phyloP scores from a whole-genome alignment of 805 yeast genomes.

The Cyberlindnera xishuangbannaensis region DNA sequence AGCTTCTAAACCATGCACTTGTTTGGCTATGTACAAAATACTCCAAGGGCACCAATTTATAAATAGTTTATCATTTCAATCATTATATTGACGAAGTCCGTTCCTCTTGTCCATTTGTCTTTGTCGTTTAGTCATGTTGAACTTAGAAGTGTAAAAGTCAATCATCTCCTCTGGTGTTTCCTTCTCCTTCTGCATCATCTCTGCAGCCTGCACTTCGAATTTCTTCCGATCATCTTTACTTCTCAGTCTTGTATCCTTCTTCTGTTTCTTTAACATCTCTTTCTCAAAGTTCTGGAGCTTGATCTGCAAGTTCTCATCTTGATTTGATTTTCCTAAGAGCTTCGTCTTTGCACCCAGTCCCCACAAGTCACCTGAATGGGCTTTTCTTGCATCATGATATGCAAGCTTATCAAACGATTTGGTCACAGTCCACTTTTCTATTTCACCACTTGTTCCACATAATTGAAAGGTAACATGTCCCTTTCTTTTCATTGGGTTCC shows the following conservation, averaged over 20 bases:
- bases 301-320: slow-evolving; percentile 23
- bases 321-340: slow-evolving; percentile 31
- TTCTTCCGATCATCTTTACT: slow-evolving; percentile 15
- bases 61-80: slow-evolving; percentile 3
- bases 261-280: slow-evolving; percentile 19
- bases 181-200: slow-evolving; percentile 10
- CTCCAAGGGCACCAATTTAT: too few relatives aligned
- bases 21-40: too few relatives aligned
- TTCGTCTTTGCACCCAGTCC: slow-evolving; percentile 58
- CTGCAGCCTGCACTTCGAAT: slow-evolving; percentile 11
- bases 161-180: slow-evolving; percentile 21
- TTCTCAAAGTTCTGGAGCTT: slow-evolving; percentile 31
- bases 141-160: slow-evolving; percentile 20
- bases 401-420: slow-evolving; percentile 66
- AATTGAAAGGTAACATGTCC: slow-evolving; percentile 77
- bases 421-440: slow-evolving; percentile 87
- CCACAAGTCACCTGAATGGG: slow-evolving; percentile 85
- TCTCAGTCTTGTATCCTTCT: slow-evolving; percentile 13
- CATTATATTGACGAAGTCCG: slow-evolving; percentile 6
- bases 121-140: slow-evolving; percentile 23
- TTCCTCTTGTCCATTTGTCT: slow-evolving; percentile 22
- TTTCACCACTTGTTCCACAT: slow-evolving; percentile 71
- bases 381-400: slow-evolving; percentile 89
- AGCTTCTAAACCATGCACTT: too few relatives aligned
- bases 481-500: slow-evolving; percentile 68